Evolutionary conservation across 2,329 filamentous ascomycete genomes (phyloP).

Genomic region (Cytospora chrysosperma): DNA sequence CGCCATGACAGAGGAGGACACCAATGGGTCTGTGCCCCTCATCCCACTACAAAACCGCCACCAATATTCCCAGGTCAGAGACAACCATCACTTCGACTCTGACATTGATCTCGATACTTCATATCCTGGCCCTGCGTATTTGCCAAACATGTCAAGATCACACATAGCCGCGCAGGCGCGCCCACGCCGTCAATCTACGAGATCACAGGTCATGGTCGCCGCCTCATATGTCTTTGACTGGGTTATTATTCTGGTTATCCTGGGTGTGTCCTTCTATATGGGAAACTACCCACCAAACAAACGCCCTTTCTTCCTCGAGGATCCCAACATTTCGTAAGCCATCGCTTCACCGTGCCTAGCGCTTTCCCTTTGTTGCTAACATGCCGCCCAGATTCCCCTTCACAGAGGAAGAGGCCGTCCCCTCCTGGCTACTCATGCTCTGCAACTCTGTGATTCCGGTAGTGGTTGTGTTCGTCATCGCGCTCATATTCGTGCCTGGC

Average conservation of each 20-base stretch:
- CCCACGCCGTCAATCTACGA: constrained; percentile 25
- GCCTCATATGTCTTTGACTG: constrained; percentile 73
- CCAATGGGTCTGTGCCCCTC: constrained; percentile 21
- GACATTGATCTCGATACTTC: constrained; percentile 13
- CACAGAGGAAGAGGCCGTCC: constrained; percentile 69
- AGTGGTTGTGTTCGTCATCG: constrained; percentile 65
- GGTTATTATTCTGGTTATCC: constrained; percentile 63
- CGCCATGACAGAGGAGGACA: constrained; percentile 2
- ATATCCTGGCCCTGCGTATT: constrained; percentile 8
- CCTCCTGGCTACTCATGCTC: constrained; percentile 63
- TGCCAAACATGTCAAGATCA: constrained; percentile 15
- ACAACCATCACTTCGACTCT: not conserved
- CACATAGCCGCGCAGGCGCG: constrained; percentile 19
- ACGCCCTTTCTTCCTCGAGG: constrained; percentile 68
- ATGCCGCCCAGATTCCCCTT: constrained; percentile 62
- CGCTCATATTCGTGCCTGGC: constrained; percentile 70
- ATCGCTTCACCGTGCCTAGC: not conserved
- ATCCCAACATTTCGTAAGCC: constrained; percentile 71
- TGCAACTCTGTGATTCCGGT: constrained; percentile 64
- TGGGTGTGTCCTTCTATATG: constrained; percentile 58
- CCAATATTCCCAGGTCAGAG: constrained; percentile 12
- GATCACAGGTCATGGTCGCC: constrained; percentile 43
- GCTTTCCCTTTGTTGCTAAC: not conserved
- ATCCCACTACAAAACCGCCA: constrained; percentile 14
- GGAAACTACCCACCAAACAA: constrained; percentile 62